Evolutionary conservation across 1,284 basidiomycete species (phyloP).

Genomic region (Trichosporon sp.): DNA sequence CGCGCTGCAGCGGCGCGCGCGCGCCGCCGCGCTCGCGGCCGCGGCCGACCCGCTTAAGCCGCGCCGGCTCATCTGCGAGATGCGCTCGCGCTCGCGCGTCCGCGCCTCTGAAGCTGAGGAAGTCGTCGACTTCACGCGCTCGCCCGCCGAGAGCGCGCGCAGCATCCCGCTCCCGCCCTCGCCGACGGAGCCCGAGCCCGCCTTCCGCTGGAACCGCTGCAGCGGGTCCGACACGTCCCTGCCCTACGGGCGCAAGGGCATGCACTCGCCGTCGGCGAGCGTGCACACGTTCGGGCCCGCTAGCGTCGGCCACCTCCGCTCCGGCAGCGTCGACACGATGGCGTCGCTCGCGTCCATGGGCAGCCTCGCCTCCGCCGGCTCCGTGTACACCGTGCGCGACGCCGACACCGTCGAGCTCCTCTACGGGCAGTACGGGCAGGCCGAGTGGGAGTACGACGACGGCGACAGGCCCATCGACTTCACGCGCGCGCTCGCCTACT

Average conservation of each 20-base stretch:
- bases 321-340: neutral
- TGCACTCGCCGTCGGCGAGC: slow-evolving; percentile 5
- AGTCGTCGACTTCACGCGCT: slow-evolving; percentile 1
- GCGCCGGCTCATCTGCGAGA: slow-evolving; percentile 6
- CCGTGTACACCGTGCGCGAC: neutral
- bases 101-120: neutral
- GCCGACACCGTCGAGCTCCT: neutral
- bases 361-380: neutral
- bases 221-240: neutral
- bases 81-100: neutral
- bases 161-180: neutral
- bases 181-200: neutral
- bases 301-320: neutral
- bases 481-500: neutral
- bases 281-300: slow-evolving; percentile 9
- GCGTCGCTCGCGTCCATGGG: neutral
- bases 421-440: neutral
- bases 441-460: neutral
- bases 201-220: neutral
- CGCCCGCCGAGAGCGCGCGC: neutral
- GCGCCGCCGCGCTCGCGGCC: slow-evolving; percentile 9
- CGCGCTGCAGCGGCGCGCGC: neutral
- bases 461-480: neutral
- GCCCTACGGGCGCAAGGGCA: neutral
- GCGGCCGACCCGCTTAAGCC: slow-evolving; percentile 12